phyloP scores from a whole-genome alignment of 208 protist genomes.

The Porcisia deanei region DNA sequence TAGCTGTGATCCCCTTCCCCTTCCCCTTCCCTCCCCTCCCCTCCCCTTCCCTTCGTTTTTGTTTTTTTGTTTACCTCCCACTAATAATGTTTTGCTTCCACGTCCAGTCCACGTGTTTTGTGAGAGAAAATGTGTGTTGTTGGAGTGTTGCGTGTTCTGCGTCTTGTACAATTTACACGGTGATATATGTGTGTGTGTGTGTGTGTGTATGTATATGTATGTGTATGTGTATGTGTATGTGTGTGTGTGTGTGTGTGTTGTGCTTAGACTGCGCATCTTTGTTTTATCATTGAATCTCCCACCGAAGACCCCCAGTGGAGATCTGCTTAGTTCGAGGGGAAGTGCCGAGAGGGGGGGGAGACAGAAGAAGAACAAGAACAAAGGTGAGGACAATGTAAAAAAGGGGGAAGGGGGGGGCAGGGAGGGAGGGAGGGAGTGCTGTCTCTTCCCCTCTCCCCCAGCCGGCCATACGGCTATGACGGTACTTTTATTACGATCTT shows the following conservation, averaged over 20 bases:
- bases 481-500: background rate
- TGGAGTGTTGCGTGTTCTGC: too few species aligned
- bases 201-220: background rate
- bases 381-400: too few species aligned
- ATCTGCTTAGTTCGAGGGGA: background rate
- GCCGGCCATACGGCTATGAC: background rate
- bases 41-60: background rate
- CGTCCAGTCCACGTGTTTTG: background rate
- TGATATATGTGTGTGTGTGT: background rate
- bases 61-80: background rate
- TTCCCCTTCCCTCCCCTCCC: background rate
- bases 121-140: too few species aligned
- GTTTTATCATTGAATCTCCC: too few species aligned
- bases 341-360: too few species aligned
- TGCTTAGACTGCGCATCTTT: background rate
- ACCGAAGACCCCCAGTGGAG: background rate
- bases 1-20: background rate
- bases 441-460: too few species aligned
- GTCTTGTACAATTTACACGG: too few species aligned
- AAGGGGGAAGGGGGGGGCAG: too few species aligned
- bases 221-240: background rate
- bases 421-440: too few species aligned
- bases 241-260: slow-evolving; percentile 9
- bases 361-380: too few species aligned
- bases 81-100: background rate